phyloP scores from a whole-genome alignment of 768 basidiomycete genomes.

The Tylopilus felleus region DNA sequence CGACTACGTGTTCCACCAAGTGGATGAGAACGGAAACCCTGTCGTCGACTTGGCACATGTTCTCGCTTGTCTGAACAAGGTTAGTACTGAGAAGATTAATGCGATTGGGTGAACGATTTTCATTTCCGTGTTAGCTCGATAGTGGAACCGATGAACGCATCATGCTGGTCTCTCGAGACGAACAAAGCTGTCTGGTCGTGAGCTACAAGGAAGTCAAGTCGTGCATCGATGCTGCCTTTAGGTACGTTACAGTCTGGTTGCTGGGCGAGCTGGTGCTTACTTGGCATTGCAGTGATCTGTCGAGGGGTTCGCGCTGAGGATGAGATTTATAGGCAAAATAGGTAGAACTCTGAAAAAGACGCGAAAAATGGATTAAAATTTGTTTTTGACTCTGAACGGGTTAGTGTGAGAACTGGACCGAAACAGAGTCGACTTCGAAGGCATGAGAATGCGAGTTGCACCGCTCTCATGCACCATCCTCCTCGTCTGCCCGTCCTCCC shows the following conservation, averaged over 20 bases:
- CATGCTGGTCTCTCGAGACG: slow-evolving; percentile 93
- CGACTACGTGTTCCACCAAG: slow-evolving; percentile 97
- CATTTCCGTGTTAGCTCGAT: slow-evolving; percentile 60
- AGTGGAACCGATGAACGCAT: slow-evolving; percentile 90
- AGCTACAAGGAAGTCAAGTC: slow-evolving; percentile 88
- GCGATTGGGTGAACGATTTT: background rate
- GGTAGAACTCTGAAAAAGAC: slow-evolving; percentile 68
- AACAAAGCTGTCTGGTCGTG: slow-evolving; percentile 93
- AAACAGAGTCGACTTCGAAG: too few species aligned
- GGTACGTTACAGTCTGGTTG: slow-evolving; percentile 42
- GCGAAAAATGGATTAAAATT: slow-evolving; percentile 45
- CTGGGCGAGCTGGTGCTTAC: background rate
- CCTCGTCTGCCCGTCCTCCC: slow-evolving; percentile 63
- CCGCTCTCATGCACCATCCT: slow-evolving; percentile 4
- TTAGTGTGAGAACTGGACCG: slow-evolving; percentile 1
- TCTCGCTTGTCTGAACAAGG: slow-evolving; percentile 91
- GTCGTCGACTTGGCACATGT: slow-evolving; percentile 91
- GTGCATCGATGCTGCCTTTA: slow-evolving; percentile 81
- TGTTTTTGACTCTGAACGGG: background rate
- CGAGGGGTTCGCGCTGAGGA: slow-evolving; percentile 22
- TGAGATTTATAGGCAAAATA: slow-evolving; percentile 43
- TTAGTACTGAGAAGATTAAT: slow-evolving; percentile 28
- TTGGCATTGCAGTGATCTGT: slow-evolving; percentile 43
- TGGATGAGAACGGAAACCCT: slow-evolving; percentile 86
- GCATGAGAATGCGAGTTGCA: background rate